Evolutionary conservation across 139 green algal genomes (phyloP), one percentile per base, ranked within the genome.

Genomic region (Chlamydomonas sp.): DNA sequence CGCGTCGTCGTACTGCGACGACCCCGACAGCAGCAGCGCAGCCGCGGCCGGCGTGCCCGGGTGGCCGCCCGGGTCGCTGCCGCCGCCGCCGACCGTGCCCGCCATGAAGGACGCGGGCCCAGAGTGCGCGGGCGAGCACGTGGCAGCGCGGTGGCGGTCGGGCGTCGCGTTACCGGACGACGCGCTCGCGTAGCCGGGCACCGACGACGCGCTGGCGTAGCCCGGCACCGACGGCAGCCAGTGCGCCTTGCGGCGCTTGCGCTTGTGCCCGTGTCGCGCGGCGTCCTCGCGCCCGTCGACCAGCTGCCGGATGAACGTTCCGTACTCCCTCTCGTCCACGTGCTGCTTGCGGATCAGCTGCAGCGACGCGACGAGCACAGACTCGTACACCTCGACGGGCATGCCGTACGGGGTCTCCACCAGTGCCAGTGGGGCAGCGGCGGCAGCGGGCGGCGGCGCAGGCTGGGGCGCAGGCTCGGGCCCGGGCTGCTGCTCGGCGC

Each of bases 321-420:
- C 83, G 72, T 85, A 86, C 29, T 85, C 78, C 24, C 58, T 59
- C 72, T 85, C 76, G 33, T 87, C 60, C 48, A 83, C 64, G 58
- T 87, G 82, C 39, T 77, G 54, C 50, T 79, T 71, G 65, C 78
- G 58, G 48, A 81, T 67, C 2, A 84, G 60, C 57, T 67, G 34
- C 62, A 88, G 75, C 57, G 84, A 83, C 50, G 66, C 70, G 35
- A 43, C 29, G 31, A 84, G 59, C 0, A 85, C 66, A 0, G 36
- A 2, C 4, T 70, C 36, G 63, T 81, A 83, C 71, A 85, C 43
- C 3, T 37, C 34, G 3, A 61, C 33, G 16, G 79, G 71, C 79
- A 89, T 82, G 58, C 58, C 67, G 37, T 83, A 83, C 24, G 75
- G 76, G 1, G 73, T 71, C n/a, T n/a, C n/a, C n/a, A n/a, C n/a